Conservation (phyloP, 345 rosid species). For the Heritiera littoralis region DNA sequence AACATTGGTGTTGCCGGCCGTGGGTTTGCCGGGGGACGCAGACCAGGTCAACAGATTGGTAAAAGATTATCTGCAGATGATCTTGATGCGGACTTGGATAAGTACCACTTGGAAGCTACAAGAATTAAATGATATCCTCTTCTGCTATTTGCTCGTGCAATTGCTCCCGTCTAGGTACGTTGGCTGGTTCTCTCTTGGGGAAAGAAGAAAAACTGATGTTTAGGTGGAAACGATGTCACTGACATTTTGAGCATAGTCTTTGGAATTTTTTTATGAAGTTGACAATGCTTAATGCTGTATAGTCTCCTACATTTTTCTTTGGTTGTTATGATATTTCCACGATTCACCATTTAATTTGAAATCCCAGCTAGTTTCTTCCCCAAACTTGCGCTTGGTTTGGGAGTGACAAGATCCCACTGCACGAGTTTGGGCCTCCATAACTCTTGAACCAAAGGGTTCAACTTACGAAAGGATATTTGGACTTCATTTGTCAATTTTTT, state of each 20-base stretch:
- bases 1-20: slow-evolving; percentile 29
- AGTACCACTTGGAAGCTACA: slow-evolving; percentile 47
- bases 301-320: background rate
- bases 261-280: background rate
- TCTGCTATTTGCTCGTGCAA: background rate
- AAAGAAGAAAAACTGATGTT: background rate
- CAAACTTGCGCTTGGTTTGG: background rate
- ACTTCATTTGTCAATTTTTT: background rate
- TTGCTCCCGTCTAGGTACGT: background rate
- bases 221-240: background rate
- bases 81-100: slow-evolving; percentile 69
- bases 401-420: background rate
- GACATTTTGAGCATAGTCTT: background rate
- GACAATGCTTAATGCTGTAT: background rate
- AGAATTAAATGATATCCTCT: slow-evolving; percentile 29
- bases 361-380: background rate
- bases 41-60: slow-evolving; percentile 27
- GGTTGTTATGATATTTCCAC: background rate
- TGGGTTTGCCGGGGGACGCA: slow-evolving; percentile 19
- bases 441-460: too few relatives aligned
- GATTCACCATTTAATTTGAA: background rate
- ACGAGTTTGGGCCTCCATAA: too few relatives aligned
- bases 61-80: slow-evolving; percentile 49
- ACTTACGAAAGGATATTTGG: background rate
- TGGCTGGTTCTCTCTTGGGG: background rate